Base-by-base conservation (phyloP, 1,284 basidiomycete genomes). In the Coriolopsis trogii region DNA sequence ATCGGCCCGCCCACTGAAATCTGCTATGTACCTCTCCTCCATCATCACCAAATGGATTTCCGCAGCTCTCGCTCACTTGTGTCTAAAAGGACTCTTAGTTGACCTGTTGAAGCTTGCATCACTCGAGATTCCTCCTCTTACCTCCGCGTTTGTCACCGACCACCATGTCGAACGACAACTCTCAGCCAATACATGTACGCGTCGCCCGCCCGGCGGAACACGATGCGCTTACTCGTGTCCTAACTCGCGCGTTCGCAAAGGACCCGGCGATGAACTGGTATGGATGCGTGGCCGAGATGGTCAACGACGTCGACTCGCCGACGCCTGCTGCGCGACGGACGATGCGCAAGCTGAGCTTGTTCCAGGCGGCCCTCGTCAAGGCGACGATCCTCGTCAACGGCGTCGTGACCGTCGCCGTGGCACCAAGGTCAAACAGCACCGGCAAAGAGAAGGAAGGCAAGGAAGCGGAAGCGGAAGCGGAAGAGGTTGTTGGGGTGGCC, bases 191-290 rank as follows among this genome's bases (percentile, higher is more conserved):
- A 13, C 31, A 44, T 30, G 49, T 51, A 6, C 49, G 49, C 24
- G 24, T 16, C 9, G 49, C 49, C 6, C 8, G 25, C 3, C 49
- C 36, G 2, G 13, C 25, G 7, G 53, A 55, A 20, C 16, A 41
- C 3, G 23, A 24, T 6, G 48, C 36, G n/a, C 29, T 49, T 13
- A 47, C 55, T 6, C 36, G 37, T 12, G 42, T 57, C 20, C 53
- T 57, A 7, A 55, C 53, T 2, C 59, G 59, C 4, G 59, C 61
- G 2, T 61, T 62, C 36, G 56, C 55, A 3, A 46, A 50, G 31
- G 59, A 63, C 38, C 62, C 62, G 2, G 31, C 45, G 15, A 61
- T 61, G 59, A 63, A 63, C 56, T 63, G 62, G 59, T 56, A 56
- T 33, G 56, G 61, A 7, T 26, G 51, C 20, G 57, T 59, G n/a